Base-by-base conservation (phyloP, 2,329 filamentous ascomycete species). In the Xylariaceae sp. region DNA sequence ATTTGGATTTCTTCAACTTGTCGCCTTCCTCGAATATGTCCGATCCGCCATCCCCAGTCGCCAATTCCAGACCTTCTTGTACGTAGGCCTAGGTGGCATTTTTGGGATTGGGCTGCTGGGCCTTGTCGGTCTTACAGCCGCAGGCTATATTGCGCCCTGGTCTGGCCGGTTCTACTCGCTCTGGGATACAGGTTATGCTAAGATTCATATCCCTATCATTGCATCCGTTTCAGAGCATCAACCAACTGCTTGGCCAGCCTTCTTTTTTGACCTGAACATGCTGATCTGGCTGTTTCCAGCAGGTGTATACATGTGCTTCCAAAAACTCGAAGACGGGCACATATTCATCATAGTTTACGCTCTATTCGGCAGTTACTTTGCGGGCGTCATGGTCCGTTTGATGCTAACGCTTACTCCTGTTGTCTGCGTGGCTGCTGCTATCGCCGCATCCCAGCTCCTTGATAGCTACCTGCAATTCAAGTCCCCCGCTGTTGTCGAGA, bases 141-240 rank as follows among this genome's bases (percentile, higher is more conserved):
- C 89, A 16, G 94, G 94, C 57, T 88, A 94, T 62, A 94, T 99
- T 71, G 94, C 95, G 19, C 94, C 95, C 16, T 99, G 94, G 94
- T 91, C 89, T 66, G 94, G 94, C 60, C 92, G 94, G 65, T 99
- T 99, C 81, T 99, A 99, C 78, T 99, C 95, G 19, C 84, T 99
- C 30, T 99, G 92, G 91, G 95, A 99, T 71, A 99, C 94, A 5
- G 88, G 90, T 65, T 99, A 99, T 70, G 94, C 94, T 67, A 99
- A 99, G 80, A 95, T 97, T 60, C 94, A 99, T 69, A 99, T 99
- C 69, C 94, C 94, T 57, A 99, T 99, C 69, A 99, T 99, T 71
- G 94, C 94, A 3, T 99, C 94, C n/a, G 94, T 99, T 44, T 99
- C 94, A 1, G 94, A 99, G 76, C 94, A 99, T 76, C 94, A 99